Percentiles rank a stretch among this genome's conserved stretches.
Conservation (phyloP, 306 rosid species). For the Delonix regia region DNA sequence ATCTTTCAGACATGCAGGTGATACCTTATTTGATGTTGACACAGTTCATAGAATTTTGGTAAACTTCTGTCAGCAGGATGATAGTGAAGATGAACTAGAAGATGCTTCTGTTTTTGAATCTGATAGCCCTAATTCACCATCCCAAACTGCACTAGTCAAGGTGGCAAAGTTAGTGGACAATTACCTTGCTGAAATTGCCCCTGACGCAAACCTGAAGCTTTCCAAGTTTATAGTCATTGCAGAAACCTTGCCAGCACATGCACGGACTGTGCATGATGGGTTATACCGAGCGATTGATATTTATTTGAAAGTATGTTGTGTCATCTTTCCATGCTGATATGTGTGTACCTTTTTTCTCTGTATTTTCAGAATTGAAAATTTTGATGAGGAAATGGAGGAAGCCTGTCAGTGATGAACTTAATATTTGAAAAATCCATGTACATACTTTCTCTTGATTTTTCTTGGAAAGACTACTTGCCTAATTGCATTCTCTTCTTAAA, state of each 20-base stretch:
- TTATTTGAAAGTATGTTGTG: conserved; percentile 75
- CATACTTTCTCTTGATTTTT: conserved; percentile 8
- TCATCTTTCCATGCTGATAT: conserved; percentile 18
- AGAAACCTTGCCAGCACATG: conserved; percentile 87
- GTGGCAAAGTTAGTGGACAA: conserved; percentile 88
- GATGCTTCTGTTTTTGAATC: conserved; percentile 88
- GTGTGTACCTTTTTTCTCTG: not conserved
- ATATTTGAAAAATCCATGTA: not conserved
- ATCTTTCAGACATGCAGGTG: conserved; percentile 83
- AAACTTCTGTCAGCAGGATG: conserved; percentile 92
- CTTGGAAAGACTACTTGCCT: not conserved
- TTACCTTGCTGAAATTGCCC: conserved; percentile 96
- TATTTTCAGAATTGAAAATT: not conserved
- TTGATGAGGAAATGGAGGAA: not conserved
- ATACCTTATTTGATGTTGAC: conserved; percentile 95
- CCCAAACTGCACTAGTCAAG: conserved; percentile 79
- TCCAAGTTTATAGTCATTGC: conserved; percentile 84
- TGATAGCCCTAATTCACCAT: conserved; percentile 85
- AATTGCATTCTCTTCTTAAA: not conserved
- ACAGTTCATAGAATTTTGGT: conserved; percentile 93
- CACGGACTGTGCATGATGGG: conserved; percentile 88
- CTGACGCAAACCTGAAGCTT: conserved; percentile 96
- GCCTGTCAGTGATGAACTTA: not conserved
- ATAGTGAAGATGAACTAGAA: conserved; percentile 90
- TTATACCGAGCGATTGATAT: conserved; percentile 91